phyloP scores from a whole-genome alignment of 495 filamentous ascomycete genomes.

The Jackrogersella minutella region DNA sequence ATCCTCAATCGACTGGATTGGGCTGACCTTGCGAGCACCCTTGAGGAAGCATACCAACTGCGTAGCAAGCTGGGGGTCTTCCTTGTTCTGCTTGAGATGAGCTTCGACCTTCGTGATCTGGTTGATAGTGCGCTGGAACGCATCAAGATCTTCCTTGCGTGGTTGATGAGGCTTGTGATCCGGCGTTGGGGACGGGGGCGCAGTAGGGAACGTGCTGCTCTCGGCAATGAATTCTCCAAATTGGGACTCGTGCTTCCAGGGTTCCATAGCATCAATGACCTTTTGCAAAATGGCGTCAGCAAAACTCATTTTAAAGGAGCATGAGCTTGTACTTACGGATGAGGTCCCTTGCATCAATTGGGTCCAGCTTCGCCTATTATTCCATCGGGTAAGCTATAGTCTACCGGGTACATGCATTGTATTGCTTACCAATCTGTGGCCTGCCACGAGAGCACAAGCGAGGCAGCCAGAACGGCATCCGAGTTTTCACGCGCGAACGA shows the following conservation, averaged over 20 bases:
- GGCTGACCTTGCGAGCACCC: conserved; percentile 75
- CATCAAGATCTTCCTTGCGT: conserved; percentile 73
- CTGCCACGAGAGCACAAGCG: conserved; percentile 94
- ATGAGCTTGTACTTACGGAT: conserved; percentile 64
- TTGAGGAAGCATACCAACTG: conserved; percentile 85
- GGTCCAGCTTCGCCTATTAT: conserved; percentile 83
- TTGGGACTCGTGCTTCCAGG: conserved; percentile 89
- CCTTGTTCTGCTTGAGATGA: conserved; percentile 73
- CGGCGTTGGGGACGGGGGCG: conserved; percentile 65
- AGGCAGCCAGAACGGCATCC: conserved; percentile 91
- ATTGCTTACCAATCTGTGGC: conserved; percentile 89
- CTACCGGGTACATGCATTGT: conserved; percentile 43
- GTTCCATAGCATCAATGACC: conserved; percentile 90
- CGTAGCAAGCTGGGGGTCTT: conserved; percentile 75
- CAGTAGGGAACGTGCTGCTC: conserved; percentile 70
- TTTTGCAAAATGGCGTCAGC: conserved; percentile 56
- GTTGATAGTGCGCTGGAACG: conserved; percentile 69
- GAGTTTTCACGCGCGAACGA: conserved; percentile 86
- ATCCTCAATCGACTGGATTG: conserved; percentile 75
- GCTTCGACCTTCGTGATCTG: conserved; percentile 75
- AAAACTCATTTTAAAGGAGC: conserved; percentile 5
- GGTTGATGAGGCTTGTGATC: conserved; percentile 65
- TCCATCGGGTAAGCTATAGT: conserved; percentile 42
- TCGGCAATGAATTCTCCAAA: conserved; percentile 85
- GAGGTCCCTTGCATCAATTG: conserved; percentile 91